phyloP scores from a whole-genome alignment of 352 stramenopile genomes.

The Phytophthora ramorum region DNA sequence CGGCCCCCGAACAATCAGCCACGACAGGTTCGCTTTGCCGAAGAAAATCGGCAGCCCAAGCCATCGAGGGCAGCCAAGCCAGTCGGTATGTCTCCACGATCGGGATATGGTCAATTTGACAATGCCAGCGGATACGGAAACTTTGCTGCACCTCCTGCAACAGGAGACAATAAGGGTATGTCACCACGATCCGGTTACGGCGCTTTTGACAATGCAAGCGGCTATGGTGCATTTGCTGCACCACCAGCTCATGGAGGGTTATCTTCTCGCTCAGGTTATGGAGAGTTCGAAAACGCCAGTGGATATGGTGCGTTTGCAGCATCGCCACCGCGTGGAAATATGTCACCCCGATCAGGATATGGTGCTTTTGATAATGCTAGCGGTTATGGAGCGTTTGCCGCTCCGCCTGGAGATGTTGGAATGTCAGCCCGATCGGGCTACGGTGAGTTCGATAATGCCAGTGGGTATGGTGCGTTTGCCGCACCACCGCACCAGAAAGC shows the following conservation, averaged over 20 bases:
- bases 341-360: slow-evolving; percentile 39
- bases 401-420: slow-evolving; percentile 13
- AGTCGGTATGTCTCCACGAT: slow-evolving; percentile 26
- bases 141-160: slow-evolving; percentile 35
- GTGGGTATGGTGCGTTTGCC: slow-evolving; percentile 26
- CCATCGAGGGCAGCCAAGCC: slow-evolving; percentile 1
- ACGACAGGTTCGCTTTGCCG: slow-evolving; percentile 31
- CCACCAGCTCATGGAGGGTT: background rate
- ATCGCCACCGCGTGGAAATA: background rate
- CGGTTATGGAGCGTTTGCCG: slow-evolving; percentile 46
- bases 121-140: slow-evolving; percentile 41
- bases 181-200: slow-evolving; percentile 34
- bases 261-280: slow-evolving; percentile 36
- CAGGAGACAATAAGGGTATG: slow-evolving; percentile 17
- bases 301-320: slow-evolving; percentile 35
- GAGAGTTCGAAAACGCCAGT: slow-evolving; percentile 36
- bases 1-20: slow-evolving; percentile 8
- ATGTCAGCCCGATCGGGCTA: slow-evolving; percentile 40
- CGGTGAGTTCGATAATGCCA: slow-evolving; percentile 41
- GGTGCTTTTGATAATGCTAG: slow-evolving; percentile 41
- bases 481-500: slow-evolving; percentile 6
- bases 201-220: slow-evolving; percentile 30
- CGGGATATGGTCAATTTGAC: slow-evolving; percentile 45
- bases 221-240: slow-evolving; percentile 26
- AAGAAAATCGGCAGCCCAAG: slow-evolving; percentile 14